Evolutionary conservation across 495 filamentous ascomycete species (phyloP), one percentile per base, ranked within the genome.

Genomic region (Margaritispora aquatica): DNA sequence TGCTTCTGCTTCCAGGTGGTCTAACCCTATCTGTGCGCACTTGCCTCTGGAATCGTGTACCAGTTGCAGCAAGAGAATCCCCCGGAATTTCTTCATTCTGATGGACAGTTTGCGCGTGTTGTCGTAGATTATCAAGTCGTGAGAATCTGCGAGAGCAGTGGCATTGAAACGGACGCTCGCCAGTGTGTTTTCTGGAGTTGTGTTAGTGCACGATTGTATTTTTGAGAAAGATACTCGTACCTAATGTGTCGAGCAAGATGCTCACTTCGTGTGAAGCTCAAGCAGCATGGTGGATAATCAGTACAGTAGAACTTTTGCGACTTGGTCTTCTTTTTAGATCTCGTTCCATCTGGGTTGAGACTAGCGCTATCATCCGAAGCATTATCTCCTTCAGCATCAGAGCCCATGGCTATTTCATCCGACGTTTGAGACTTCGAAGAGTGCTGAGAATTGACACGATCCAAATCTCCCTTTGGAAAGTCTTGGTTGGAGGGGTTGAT

Each of bases 41-140:
- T 73, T 97, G 95, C 62, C 95, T 81, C 69, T 97, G 93, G 68
- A 96, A 97, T 22, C 93, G 77, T 24, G 92, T 95, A 19, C 93
- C 90, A 3, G 92, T 96, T 41, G 95, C 95, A 7, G 94, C 95
- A 11, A 97, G 80, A 8, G 95, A 97, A 70, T 96, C 90, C 17
- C 82, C 83, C 2, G 94, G 94, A 20, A 97, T 98, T 51, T 96
- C 93, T 69, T 97, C 95, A 72, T 97, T 96, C 46, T 95, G 88
- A 68, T 98, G 95, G 1, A 98, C 95, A 0, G 95, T 98, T 68
- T 96, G 95, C 17, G 94, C 95, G 75, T 98, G 94, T 66, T 98
- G 94, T 38, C 94, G 85, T 34, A 98, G 77, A 64, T 98, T 98
- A 71, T 98, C 94, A 34, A 98, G 82, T 31, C 94, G 84, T n/a